phyloP scores from a whole-genome alignment of 225 moss, liverwort and hornwort genomes.

The Physcomitrium patens region DNA sequence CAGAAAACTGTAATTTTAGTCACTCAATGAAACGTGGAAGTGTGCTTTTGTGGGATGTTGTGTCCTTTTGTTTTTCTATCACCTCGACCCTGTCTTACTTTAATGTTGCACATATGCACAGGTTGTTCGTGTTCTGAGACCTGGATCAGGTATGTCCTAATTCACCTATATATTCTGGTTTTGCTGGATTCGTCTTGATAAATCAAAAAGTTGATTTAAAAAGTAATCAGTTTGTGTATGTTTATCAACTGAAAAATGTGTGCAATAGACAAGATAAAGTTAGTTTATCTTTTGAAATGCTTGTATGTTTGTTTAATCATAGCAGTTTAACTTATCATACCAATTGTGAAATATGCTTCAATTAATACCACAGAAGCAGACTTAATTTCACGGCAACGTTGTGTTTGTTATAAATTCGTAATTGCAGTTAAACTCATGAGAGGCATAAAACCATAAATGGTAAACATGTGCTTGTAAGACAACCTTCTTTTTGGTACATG shows the following conservation, averaged over 20 bases:
- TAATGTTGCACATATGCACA: constrained; percentile 35
- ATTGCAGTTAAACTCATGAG: constrained; percentile 7
- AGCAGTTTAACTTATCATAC: too few species aligned
- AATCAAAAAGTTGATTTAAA: neutral
- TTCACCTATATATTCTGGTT: neutral
- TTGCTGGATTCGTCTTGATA: neutral
- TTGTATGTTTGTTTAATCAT: too few species aligned
- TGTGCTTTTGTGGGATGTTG: neutral
- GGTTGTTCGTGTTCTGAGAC: constrained; percentile 77
- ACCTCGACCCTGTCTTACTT: constrained; percentile 11
- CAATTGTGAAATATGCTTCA: too few species aligned
- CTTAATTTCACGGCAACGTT: neutral
- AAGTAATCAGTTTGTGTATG: neutral
- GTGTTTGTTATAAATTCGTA: neutral
- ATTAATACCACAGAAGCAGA: neutral
- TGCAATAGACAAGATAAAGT: too few species aligned
- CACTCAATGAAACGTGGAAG: neutral
- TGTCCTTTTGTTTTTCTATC: neutral
- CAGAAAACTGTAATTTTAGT: neutral
- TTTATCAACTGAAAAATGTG: neutral
- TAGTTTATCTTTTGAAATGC: too few species aligned
- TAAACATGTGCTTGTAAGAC: neutral
- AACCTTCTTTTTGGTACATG: constrained; percentile 4
- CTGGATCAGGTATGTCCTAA: constrained; percentile 63
- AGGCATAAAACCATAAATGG: neutral